These are phyloP conservation scores for Pseudogymnoascus sp. DNA, from an alignment of 2,329 filamentous ascomycete species.

Conservation along the genomic window DNA sequence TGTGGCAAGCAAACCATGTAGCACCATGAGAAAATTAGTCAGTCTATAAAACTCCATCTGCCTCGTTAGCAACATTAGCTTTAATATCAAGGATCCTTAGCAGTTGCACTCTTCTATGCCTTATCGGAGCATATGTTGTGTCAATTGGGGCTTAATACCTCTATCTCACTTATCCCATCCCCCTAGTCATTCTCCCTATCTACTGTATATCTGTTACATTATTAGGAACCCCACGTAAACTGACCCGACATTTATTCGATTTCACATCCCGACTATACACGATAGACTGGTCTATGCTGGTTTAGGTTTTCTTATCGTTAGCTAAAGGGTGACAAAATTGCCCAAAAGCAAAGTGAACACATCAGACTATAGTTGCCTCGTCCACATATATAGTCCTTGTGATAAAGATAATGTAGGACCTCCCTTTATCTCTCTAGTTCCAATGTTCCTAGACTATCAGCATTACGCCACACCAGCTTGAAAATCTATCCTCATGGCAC, in stretches of 20 bases:
- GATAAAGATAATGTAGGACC: background rate
- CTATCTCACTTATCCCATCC: background rate
- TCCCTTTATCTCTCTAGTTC: background rate
- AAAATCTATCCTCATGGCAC: constrained; percentile 21
- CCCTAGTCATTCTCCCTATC: background rate
- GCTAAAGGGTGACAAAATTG: background rate
- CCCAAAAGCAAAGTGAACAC: background rate
- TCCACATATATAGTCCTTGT: background rate
- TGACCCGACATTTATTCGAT: background rate
- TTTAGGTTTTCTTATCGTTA: background rate
- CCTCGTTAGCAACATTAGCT: background rate
- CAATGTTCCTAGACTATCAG: background rate
- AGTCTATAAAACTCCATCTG: background rate
- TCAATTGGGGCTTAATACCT: background rate
- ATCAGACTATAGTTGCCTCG: background rate
- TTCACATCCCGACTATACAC: background rate
- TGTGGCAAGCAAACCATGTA: background rate
- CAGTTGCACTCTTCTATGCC: background rate
- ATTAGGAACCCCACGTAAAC: background rate
- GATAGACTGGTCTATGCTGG: background rate
- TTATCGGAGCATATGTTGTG: background rate
- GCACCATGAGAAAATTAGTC: background rate
- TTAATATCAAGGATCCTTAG: background rate
- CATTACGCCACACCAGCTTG: background rate
- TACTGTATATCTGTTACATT: background rate